Evolutionary conservation across 192 early-diverging fungal species (phyloP), one percentile per base, ranked within the genome.

Genomic region (Borealophlyctis nickersoniae): DNA sequence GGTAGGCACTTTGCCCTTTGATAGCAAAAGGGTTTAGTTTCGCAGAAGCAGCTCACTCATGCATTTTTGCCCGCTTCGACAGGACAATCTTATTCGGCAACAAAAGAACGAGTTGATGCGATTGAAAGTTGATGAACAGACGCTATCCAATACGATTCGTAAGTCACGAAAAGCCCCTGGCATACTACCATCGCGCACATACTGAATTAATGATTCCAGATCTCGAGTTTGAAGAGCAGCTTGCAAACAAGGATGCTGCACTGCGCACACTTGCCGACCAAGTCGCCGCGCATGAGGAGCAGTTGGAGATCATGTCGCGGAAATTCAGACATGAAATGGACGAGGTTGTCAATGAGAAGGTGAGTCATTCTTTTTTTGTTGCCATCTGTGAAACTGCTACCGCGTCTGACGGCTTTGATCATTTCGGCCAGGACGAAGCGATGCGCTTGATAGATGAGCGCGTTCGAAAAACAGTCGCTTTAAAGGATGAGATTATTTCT

Each of bases 31-130:
- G n/a, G n/a, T n/a, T n/a, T n/a, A n/a, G n/a, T n/a, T n/a, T n/a
- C n/a, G n/a, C n/a, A n/a, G n/a, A n/a, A n/a, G 19, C 39, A 45
- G 7, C 39, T 45, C 19, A 54, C 48, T 67, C 2, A 66, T 0
- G 68, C 22, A n/a, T 3, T 68, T 69, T 51, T 28, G 5, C 22
- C 30, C 36, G n/a, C 5, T 69, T 16, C 22, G 22, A 23, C 26
- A 78, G 66, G 81, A 83, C 16, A 34, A 65, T 13, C 58, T 76
- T 23, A 48, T 83, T 16, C 52, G 55, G 23, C 54, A 69, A 24
- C 79, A 82, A 54, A 83, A 80, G 58, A 49, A 54, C 16, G 79
- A 82, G 60, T 66, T 83, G 22, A 28, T 52, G 29, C 56, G 79
- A 0, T 60, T 83, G 11, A 77, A 68, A 31, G 72, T 77, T 13